phyloP scores from a whole-genome alignment of 352 stramenopile species.

The Lagenidium giganteum region DNA sequence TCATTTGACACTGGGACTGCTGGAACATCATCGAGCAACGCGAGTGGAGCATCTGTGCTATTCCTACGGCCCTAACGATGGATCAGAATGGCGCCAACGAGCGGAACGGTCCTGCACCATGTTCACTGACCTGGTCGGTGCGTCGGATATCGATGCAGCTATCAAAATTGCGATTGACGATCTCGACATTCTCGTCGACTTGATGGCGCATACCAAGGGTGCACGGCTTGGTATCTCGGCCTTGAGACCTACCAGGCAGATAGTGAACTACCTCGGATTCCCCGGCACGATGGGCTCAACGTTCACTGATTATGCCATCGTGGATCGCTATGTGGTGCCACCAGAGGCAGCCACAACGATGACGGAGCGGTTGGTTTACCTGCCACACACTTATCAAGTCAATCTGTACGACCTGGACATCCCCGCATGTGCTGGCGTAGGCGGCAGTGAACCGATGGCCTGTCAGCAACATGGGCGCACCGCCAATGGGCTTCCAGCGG shows the following conservation, averaged over 20 bases:
- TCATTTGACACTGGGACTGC: conserved; percentile 80
- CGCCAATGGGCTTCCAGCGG: conserved; percentile 17
- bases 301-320: conserved; percentile 74
- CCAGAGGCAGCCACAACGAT: conserved; percentile 46
- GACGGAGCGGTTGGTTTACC: conserved; percentile 84
- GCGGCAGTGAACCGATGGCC: neutral
- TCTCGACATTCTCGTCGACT: conserved; percentile 86
- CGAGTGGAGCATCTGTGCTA: conserved; percentile 56
- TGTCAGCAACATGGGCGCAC: conserved; percentile 1
- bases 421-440: conserved; percentile 15
- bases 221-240: conserved; percentile 56
- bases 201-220: conserved; percentile 90
- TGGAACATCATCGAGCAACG: conserved; percentile 64
- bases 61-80: conserved; percentile 81
- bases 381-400: conserved; percentile 89
- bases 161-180: conserved; percentile 41
- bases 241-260: conserved; percentile 47
- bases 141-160: conserved; percentile 51
- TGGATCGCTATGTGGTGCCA: conserved; percentile 61
- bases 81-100: conserved; percentile 45
- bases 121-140: conserved; percentile 58
- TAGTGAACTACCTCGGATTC: conserved; percentile 90
- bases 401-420: conserved; percentile 73
- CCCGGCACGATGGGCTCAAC: conserved; percentile 81
- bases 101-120: conserved; percentile 40